Evolutionary conservation across 2,329 filamentous ascomycete species (phyloP), one percentile per base, ranked within the genome.

Genomic region (Elsinoe arachidis): DNA sequence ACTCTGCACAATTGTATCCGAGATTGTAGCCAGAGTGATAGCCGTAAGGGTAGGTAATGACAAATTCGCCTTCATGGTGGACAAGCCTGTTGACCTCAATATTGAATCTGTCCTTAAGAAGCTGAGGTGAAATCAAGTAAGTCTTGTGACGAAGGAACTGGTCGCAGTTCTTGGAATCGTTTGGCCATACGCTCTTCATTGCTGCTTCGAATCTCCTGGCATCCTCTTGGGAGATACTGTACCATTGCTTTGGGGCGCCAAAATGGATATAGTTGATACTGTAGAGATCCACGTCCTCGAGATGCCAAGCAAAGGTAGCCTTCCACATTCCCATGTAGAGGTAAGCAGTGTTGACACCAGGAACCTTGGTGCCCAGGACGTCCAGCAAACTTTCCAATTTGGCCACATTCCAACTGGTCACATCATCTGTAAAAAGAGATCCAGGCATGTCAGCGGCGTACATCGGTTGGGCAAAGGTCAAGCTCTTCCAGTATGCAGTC

Each of bases 201-300:
- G 90, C 92, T 37, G 85, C 83, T 72, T 99, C 93, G 65, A 99
- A 99, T 14, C 87, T 86, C 53, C 90, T 84, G 12, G 92, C 90
- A 69, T 99, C 93, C 63, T 88, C 88, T 70, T 97, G 95, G 0
- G 92, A 96, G 63, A 99, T 97, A 72, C 91, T 96, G 74, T 99
- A 99, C 93, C 93, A 99, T 71, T 99, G 93, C 73, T 99, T 99
- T 0, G 93, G 93, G 1, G 93, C 93, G 56, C 93, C 93, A 70
- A 99, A 99, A 68, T 99, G 93, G 59, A 99, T 90, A 71, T 96
- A 99, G 75, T 99, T 99, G 79, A 99, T 99, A 70, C 91, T 97
- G 82, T 99, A 99, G 3, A 99, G 81, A 74, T 99, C 93, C 41
- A 99, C 92, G 69, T 99, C 93, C 70, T 99, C 93, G 55, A 99